Evolutionary conservation across 192 early-diverging fungal species (phyloP).

Genomic region (Linnemannia exigua): DNA sequence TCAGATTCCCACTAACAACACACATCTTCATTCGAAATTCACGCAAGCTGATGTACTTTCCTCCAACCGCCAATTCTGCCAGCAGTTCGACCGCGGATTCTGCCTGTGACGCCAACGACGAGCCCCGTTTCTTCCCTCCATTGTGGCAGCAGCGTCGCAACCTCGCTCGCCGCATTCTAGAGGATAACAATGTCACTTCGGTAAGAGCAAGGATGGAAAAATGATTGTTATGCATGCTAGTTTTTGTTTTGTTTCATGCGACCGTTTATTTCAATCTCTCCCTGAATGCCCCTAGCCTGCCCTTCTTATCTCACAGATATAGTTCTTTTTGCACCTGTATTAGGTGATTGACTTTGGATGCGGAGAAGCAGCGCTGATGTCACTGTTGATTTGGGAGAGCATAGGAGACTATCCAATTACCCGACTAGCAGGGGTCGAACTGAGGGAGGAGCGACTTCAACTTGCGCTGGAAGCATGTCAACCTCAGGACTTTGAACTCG

Average conservation of each 20-base stretch:
- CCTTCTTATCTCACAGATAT: background rate
- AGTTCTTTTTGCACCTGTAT: background rate
- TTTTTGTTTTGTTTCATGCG: background rate
- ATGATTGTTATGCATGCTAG: background rate
- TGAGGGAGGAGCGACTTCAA: conserved; percentile 61
- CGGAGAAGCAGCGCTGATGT: conserved; percentile 83
- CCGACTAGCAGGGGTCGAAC: conserved; percentile 79
- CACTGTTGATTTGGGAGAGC: conserved; percentile 69
- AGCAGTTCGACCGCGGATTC: background rate
- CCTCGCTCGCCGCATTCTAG: conserved; percentile 68
- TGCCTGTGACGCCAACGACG: background rate
- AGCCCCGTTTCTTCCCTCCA: conserved; percentile 63
- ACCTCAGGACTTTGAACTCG: conserved; percentile 72
- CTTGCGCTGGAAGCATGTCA: conserved; percentile 63
- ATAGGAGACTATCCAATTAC: conserved; percentile 68
- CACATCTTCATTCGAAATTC: too few species aligned
- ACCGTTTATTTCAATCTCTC: background rate
- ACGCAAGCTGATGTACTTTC: background rate
- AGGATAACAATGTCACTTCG: conserved; percentile 62
- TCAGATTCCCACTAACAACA: too few species aligned
- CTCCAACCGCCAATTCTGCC: background rate
- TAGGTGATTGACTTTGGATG: conserved; percentile 91
- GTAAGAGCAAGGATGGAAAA: conserved; percentile 32
- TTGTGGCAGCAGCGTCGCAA: conserved; percentile 89
- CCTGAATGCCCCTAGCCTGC: background rate